These are phyloP conservation scores for Neocatenulostroma microsporum DNA, from an alignment of 2,329 filamentous ascomycete genomes.

Conservation along the genomic window DNA sequence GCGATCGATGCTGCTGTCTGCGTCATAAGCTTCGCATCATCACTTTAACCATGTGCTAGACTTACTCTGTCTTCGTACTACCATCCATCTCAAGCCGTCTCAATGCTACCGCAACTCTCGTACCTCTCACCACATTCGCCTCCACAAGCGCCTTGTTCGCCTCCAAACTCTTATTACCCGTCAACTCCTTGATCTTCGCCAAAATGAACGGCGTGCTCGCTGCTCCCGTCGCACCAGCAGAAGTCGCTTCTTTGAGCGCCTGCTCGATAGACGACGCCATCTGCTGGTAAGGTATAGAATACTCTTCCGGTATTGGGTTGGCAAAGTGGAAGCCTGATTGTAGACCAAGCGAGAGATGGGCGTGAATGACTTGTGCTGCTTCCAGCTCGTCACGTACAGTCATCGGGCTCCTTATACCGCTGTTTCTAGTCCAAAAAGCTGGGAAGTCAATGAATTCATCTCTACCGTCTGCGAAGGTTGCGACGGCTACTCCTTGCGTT, in stretches of 20 bases:
- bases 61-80: slow-evolving; percentile 4
- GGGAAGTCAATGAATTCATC: slow-evolving; percentile 64
- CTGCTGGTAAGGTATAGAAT: slow-evolving; percentile 60
- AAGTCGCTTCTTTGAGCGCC: slow-evolving; percentile 57
- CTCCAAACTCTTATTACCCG: slow-evolving; percentile 58
- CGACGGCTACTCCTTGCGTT: slow-evolving; percentile 69
- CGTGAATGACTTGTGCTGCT: slow-evolving; percentile 80
- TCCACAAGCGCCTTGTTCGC: slow-evolving; percentile 67
- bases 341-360: slow-evolving; percentile 64
- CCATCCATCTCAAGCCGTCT: slow-evolving; percentile 43
- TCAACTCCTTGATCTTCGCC: slow-evolving; percentile 69
- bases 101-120: slow-evolving; percentile 57
- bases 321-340: slow-evolving; percentile 78
- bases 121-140: slow-evolving; percentile 58
- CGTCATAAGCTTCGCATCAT: slow-evolving; percentile 6
- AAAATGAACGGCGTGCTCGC: slow-evolving; percentile 82
- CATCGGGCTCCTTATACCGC: slow-evolving; percentile 69
- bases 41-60: not conserved
- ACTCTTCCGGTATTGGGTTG: slow-evolving; percentile 70
- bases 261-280: slow-evolving; percentile 63
- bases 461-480: slow-evolving; percentile 81
- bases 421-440: slow-evolving; percentile 86
- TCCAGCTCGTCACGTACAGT: slow-evolving; percentile 68
- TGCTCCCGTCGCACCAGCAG: slow-evolving; percentile 61
- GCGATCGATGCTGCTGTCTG: slow-evolving; percentile 6